Evolutionary conservation across 805 yeast species (phyloP), one percentile per base, ranked within the genome.

Genomic region (Wickerhamiella alocasiicola): DNA sequence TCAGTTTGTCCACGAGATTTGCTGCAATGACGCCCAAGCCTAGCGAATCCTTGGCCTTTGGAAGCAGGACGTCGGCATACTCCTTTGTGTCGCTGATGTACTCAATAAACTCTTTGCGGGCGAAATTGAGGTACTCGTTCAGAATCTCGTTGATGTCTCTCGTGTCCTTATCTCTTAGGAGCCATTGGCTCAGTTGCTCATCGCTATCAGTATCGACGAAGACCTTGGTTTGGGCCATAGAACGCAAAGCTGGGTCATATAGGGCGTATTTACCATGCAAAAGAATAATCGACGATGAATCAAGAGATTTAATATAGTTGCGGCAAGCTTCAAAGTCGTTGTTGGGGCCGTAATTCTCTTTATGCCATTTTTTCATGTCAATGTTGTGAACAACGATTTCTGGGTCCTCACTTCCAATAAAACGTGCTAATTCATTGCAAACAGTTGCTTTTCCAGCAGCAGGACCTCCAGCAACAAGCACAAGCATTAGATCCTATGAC

Each of bases 201-300:
- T 87, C 97, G 1, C 88, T 75, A 58, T 87, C 96, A 46, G 84
- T 71, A 49, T 82, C 91, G 12, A 87, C 67, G 50, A 78, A 87
- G 2, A 87, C 73, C 53, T 74, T 78, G 48, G 85, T 64, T 1
- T 73, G 65, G 0, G 87, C 76, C 52, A 69, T 46, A 9, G 63
- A 62, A 26, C 81, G 60, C 9, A 87, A 57, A 15, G 63, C 63
- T 33, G 62, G 60, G 55, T 82, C 78, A 53, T 74, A 80, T 18
- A 87, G 64, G 0, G 94, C 88, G 54, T 87, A 87, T 15, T 79
- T 62, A 2, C 97, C 96, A 49, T 77, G 77, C 1, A 84, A 68
- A 5, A 85, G 57, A 9, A 69, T 55, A 13, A 73, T 51, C 3
- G 21, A 7, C 12, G 31, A 9, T 9, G 26, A 24, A 29, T 36